Conservation (phyloP, 768 basidiomycete genomes). For the Lactifluus echinatus region DNA sequence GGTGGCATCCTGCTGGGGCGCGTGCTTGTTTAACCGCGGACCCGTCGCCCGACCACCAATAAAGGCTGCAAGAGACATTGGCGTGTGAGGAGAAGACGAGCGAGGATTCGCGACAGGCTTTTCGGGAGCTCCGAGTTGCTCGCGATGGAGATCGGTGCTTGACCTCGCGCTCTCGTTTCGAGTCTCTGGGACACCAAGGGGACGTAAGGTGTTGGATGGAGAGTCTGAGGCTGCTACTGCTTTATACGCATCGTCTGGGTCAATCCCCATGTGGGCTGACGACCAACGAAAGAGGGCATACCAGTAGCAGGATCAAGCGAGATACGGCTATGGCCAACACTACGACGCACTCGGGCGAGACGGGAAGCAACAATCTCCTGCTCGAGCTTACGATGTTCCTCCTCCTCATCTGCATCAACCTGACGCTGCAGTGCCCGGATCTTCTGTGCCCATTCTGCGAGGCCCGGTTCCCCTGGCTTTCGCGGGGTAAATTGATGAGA, state of each 20-base stretch:
- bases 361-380: slow-evolving; percentile 44
- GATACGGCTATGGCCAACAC: slow-evolving; percentile 32
- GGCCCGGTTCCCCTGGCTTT: slow-evolving; percentile 48
- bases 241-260: not conserved
- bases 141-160: not conserved
- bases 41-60: slow-evolving; percentile 74
- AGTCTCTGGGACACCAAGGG: not conserved
- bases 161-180: not conserved
- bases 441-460: slow-evolving; percentile 76
- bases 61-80: slow-evolving; percentile 71
- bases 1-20: slow-evolving; percentile 60
- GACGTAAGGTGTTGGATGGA: not conserved
- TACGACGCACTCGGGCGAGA: slow-evolving; percentile 37
- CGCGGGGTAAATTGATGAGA: slow-evolving; percentile 13
- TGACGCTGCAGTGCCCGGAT: slow-evolving; percentile 75
- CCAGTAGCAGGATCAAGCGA: slow-evolving; percentile 30
- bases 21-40: slow-evolving; percentile 62
- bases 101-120: slow-evolving; percentile 6
- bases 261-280: not conserved
- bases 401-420: slow-evolving; percentile 74
- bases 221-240: not conserved
- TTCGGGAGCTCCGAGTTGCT: slow-evolving; percentile 8
- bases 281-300: slow-evolving; percentile 6
- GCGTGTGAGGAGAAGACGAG: slow-evolving; percentile 25
- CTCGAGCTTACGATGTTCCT: slow-evolving; percentile 60